Conservation (phyloP, 2,329 filamentous ascomycete species). For the Emmonsia crescens region DNA sequence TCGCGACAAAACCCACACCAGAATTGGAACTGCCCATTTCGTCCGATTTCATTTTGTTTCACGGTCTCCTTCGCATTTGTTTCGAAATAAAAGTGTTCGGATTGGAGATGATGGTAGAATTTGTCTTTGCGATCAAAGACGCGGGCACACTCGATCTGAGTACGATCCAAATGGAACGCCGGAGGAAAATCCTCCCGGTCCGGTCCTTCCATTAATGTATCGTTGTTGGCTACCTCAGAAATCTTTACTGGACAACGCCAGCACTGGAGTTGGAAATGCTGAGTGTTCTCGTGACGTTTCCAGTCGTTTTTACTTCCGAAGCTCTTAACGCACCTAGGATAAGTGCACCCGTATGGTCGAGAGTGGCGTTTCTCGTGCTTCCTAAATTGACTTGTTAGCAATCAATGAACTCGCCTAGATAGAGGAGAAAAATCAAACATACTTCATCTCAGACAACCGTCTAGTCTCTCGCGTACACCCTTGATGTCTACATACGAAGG, state of each 20-base stretch:
- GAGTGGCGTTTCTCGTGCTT: conserved; percentile 78
- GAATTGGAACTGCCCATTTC: conserved; percentile 55
- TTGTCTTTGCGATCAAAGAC: conserved; percentile 48
- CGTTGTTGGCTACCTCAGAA: conserved; percentile 14
- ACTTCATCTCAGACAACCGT: conserved; percentile 30
- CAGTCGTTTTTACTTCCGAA: conserved; percentile 94
- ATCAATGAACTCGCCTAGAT: background rate
- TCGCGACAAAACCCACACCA: conserved; percentile 78
- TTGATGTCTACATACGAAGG: conserved; percentile 20
- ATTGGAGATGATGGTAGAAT: conserved; percentile 52
- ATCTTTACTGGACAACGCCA: conserved; percentile 51
- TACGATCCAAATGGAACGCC: background rate
- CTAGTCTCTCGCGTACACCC: conserved; percentile 23
- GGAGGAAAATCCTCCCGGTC: background rate
- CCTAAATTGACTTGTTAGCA: conserved; percentile 33
- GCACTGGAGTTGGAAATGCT: conserved; percentile 60
- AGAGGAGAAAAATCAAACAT: conserved; percentile 7
- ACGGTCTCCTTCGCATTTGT: conserved; percentile 25
- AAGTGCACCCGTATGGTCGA: conserved; percentile 74
- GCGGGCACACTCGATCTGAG: conserved; percentile 40
- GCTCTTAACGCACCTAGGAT: conserved; percentile 52
- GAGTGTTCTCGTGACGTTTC: conserved; percentile 79
- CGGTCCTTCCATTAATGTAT: conserved; percentile 3
- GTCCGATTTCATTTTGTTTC: conserved; percentile 49
- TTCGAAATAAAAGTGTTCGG: conserved; percentile 35